phyloP scores from a whole-genome alignment of 164 flowering plant genomes.

The Macadamia tetraphylla region DNA sequence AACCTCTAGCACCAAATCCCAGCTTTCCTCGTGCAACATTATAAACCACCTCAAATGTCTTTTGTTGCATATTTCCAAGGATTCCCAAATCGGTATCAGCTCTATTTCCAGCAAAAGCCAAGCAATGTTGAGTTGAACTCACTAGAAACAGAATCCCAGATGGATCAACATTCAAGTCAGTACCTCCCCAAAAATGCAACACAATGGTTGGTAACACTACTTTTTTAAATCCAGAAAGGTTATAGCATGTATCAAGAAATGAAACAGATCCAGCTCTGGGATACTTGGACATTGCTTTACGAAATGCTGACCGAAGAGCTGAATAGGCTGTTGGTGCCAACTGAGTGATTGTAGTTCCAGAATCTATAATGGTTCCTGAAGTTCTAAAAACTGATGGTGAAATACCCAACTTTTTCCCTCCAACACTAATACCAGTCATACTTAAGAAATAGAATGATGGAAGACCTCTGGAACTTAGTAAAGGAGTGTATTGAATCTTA shows the following conservation, averaged over 20 bases:
- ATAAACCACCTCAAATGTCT: constrained; percentile 32
- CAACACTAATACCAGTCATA: constrained; percentile 14
- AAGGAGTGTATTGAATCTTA: constrained; percentile 7
- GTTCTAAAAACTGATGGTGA: neutral
- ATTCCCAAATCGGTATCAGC: constrained; percentile 13
- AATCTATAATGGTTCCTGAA: constrained; percentile 31
- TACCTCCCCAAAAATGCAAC: constrained; percentile 26
- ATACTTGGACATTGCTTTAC: constrained; percentile 18
- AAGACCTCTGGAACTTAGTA: neutral
- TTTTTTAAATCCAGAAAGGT: constrained; percentile 1
- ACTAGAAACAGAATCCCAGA: neutral
- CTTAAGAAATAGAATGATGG: constrained; percentile 18
- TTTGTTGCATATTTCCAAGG: constrained; percentile 47
- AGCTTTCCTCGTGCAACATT: constrained; percentile 31
- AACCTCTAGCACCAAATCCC: constrained; percentile 31
- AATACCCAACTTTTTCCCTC: neutral
- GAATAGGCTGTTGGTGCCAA: constrained; percentile 31
- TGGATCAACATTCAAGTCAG: neutral
- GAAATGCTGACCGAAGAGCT: constrained; percentile 26
- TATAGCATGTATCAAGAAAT: constrained; percentile 17
- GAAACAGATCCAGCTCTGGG: constrained; percentile 1
- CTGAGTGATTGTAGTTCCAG: constrained; percentile 44
- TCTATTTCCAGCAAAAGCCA: constrained; percentile 34
- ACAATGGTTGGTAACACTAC: constrained; percentile 26
- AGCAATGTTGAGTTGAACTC: constrained; percentile 26